Evolutionary conservation across 2,329 filamentous ascomycete genomes (phyloP), one percentile per base, ranked within the genome.

Genomic region (Zymoseptoria brevis): DNA sequence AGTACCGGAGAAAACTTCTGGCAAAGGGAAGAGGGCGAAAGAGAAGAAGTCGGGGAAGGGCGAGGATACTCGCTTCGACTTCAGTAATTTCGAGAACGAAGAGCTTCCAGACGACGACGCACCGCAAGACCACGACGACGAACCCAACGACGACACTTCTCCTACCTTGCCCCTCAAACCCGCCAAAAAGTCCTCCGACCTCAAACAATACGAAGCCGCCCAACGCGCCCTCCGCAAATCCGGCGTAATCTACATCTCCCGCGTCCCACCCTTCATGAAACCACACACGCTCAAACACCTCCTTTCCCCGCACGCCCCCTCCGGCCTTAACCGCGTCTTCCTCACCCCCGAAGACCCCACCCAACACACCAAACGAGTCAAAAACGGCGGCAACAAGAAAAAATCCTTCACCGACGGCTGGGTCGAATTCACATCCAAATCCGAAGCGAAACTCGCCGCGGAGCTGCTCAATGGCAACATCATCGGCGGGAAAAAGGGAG

Each of bases 211-310:
- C 54, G 81, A 87, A 48, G 79, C 80, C 4, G 82, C 84, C 9
- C 83, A 85, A 62, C 81, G 81, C 41, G 84, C 85, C 21, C 80
- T 87, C 60, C 84, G 83, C 66, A 87, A 86, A 71, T 90, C 88
- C 0, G 90, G 90, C 63, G 88, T 95, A 11, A 80, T 94, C 61
- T 95, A 94, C 75, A 80, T 95, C 62, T 93, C 89, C 4, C 85
- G 90, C 60, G 84, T 94, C 63, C 90, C 90, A 3, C 90, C 90
- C 0, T 95, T 92, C 74, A 94, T 95, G 89, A 92, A 91, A 69
- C 89, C 89, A 6, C 78, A 80, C 55, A 92, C 92, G 70, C 79
- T 94, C 49, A 85, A 88, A 64, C 85, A 86, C 19, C 84, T 91
- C 13, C 83, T 94, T 57, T 81, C 86, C 62, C 87, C 86, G 8